phyloP scores from a whole-genome alignment of 768 basidiomycete genomes.

The Tricholoma furcatifolium region DNA sequence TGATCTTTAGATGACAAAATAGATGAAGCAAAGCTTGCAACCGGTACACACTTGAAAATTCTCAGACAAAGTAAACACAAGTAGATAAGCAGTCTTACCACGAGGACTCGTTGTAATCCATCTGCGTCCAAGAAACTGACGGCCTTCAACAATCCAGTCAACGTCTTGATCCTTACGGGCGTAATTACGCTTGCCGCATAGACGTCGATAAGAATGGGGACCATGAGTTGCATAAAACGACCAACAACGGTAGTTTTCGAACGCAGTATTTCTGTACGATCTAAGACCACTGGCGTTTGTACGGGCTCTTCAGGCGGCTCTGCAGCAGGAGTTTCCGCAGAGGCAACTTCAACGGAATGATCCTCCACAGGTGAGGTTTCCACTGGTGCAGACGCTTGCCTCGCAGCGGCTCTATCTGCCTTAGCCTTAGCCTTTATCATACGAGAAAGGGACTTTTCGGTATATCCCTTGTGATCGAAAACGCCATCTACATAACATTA shows the following conservation, averaged over 20 bases:
- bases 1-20: conserved; percentile 93
- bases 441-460: conserved; percentile 78
- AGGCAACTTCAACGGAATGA: conserved; percentile 22
- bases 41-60: conserved; percentile 74
- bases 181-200: conserved; percentile 96
- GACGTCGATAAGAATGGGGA: conserved; percentile 96
- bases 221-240: conserved; percentile 83
- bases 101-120: conserved; percentile 72
- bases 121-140: conserved; percentile 84
- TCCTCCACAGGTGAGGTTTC: conserved; percentile 22
- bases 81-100: conserved; percentile 46
- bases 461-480: conserved; percentile 89
- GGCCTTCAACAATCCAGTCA: conserved; percentile 87
- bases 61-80: conserved; percentile 3
- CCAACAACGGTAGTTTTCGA: conserved; percentile 74
- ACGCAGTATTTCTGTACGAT: conserved; percentile 74
- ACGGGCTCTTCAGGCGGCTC: conserved; percentile 38
- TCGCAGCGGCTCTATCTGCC: conserved; percentile 72
- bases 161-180: conserved; percentile 83
- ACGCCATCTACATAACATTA: conserved; percentile 71
- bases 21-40: conserved; percentile 93
- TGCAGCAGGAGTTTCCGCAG: conserved; percentile 33
- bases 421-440: conserved; percentile 83
- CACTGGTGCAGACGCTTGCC: conserved; percentile 43
- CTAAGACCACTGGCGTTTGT: conserved; percentile 36